Evolutionary conservation across 306 rosid genomes (phyloP).

Genomic region (Betula pendula): DNA sequence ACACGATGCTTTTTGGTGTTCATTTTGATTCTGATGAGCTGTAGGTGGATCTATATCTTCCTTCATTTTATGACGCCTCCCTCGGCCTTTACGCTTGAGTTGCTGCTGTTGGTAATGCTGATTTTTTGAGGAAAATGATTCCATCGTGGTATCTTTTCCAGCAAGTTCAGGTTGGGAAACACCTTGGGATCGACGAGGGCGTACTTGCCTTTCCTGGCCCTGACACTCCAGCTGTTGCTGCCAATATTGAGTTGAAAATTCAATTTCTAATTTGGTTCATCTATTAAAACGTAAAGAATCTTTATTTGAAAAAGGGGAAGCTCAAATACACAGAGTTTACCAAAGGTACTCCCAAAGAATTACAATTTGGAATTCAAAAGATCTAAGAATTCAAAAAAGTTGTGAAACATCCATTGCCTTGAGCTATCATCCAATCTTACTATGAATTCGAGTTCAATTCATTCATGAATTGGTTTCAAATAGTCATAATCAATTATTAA

Average conservation of each 20-base stretch:
- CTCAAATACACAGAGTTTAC: background rate
- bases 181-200: constrained; percentile 8
- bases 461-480: too few relatives aligned
- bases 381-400: background rate
- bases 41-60: background rate
- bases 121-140: background rate
- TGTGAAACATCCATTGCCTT: background rate
- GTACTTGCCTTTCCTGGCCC: background rate
- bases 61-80: constrained; percentile 3
- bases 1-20: background rate
- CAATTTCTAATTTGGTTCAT: background rate
- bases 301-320: background rate
- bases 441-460: background rate
- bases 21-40: background rate
- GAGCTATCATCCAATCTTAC: background rate
- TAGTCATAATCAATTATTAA: background rate
- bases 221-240: background rate
- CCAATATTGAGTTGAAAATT: background rate
- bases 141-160: background rate
- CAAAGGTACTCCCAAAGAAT: background rate
- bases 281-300: background rate
- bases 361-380: background rate
- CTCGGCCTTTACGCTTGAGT: background rate
- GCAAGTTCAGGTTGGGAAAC: background rate
- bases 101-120: background rate